Base-by-base conservation (phyloP, 257 asterid species). In the Scutellaria barbata region DNA sequence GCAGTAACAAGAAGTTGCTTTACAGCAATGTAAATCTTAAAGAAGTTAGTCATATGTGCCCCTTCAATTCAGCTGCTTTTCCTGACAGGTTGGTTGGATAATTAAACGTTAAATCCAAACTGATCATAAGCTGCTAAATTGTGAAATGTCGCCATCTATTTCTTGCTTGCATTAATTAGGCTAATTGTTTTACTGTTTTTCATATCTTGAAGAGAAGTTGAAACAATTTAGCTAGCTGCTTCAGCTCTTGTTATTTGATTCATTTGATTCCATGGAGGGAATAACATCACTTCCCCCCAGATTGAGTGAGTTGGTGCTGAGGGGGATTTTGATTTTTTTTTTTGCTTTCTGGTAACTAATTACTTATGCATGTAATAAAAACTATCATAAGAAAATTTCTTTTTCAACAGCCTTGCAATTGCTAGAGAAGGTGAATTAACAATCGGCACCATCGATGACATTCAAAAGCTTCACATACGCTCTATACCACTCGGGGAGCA, bases 401-500 rank as follows among this genome's bases (percentile, higher is more conserved):
- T 30, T 30, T 30, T 73, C 74, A 43, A 78, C 95, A 92, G 99
- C 84, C 97, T 95, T 60, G 99, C 99, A 22, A 87, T 95, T 52
- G 99, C 97, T 3, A 95, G 87, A 76, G 97, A 95, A 88, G 99
- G 97, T 8, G 97, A 95, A 78, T 85, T 95, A 69, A 85, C 99
- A 61, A 95, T 95, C 72, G 98, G 99, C 71, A 95, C 97, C 54
- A 95, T 95, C 52, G 98, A 95, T 76, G 98, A 95, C 77, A 95
- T 95, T 82, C 99, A 95, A 73, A 95, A 95, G 88, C 99, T 95
- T 75, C 99, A 95, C 68, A 95, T 92, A 69, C 98, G 98, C 50
- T 79, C 98, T 10, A 92, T 95, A 71, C 96, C 98, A 6, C 95
- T 95, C 18, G 98, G 99, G 65, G 99, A 95, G 86, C 95, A 95